Conservation (phyloP, 164 flowering plant species). For the Pachysandra terminalis region DNA sequence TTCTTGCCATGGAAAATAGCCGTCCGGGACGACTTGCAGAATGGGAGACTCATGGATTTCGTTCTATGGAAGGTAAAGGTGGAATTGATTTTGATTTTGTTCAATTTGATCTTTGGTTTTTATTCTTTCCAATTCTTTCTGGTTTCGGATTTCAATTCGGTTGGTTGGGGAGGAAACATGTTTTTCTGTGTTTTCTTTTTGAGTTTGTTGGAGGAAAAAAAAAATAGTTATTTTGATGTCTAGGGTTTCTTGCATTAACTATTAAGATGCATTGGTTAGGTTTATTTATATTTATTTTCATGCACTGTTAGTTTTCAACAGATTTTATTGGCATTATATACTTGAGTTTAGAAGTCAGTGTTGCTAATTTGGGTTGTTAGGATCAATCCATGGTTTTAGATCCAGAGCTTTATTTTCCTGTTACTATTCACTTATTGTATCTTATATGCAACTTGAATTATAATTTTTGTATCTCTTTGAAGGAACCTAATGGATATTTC, state of each 20-base stretch:
- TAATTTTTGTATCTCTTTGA: not conserved
- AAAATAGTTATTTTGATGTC: not conserved
- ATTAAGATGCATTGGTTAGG: no score
- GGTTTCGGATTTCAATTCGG: not conserved
- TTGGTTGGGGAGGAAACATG: not conserved
- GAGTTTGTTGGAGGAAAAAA: not conserved
- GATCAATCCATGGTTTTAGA: not conserved
- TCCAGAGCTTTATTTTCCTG: not conserved
- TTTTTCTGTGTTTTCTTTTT: no score
- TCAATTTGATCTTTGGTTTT: not conserved
- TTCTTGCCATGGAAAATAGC: slow-evolving; percentile 20
- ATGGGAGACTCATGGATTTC: slow-evolving; percentile 83
- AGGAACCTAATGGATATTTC: not conserved
- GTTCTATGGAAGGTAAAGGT: slow-evolving; percentile 51
- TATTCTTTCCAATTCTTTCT: not conserved
- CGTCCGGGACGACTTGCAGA: slow-evolving; percentile 39
- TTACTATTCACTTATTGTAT: not conserved
- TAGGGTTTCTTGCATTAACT: not conserved
- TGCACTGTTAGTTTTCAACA: no score
- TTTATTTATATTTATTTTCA: no score
- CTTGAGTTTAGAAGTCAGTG: no score
- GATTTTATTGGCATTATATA: no score
- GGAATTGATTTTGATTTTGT: not conserved
- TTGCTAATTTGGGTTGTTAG: not conserved
- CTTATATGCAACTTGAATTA: no score